Evolutionary conservation across 2,329 filamentous ascomycete genomes (phyloP).

Genomic region (Aspergillus latus): DNA sequence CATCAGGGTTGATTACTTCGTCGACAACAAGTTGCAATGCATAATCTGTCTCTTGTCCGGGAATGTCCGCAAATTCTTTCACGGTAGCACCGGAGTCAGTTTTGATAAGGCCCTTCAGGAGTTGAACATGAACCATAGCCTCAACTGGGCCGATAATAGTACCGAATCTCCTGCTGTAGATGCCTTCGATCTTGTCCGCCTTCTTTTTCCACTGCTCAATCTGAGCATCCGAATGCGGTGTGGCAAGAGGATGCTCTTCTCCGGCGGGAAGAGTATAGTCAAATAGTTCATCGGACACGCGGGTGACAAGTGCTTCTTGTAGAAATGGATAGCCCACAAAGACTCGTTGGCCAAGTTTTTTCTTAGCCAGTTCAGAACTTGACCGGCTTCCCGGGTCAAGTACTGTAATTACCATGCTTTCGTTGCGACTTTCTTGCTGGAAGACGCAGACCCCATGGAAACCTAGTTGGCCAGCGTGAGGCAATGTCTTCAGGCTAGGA

Average conservation of each 20-base stretch:
- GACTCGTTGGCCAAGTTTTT: conserved; percentile 79
- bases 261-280: conserved; percentile 73
- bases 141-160: conserved; percentile 85
- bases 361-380: conserved; percentile 69
- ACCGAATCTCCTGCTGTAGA: conserved; percentile 87
- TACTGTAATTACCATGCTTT: conserved; percentile 91
- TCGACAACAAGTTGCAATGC: conserved; percentile 91
- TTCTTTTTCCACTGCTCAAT: conserved; percentile 84
- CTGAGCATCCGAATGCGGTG: conserved; percentile 71
- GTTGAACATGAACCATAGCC: conserved; percentile 85
- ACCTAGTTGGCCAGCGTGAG: conserved; percentile 75
- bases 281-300: conserved; percentile 90
- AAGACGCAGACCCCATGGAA: conserved; percentile 94
- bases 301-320: conserved; percentile 85
- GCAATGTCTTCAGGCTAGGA: conserved; percentile 81
- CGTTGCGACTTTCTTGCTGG: conserved; percentile 91
- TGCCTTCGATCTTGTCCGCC: conserved; percentile 76
- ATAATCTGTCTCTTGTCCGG: conserved; percentile 83
- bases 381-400: conserved; percentile 70
- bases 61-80: conserved; percentile 87
- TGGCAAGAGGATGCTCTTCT: conserved; percentile 63
- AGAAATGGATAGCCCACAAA: conserved; percentile 94
- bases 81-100: conserved; percentile 86
- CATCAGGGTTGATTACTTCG: conserved; percentile 83
- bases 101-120: conserved; percentile 87